Conservation (phyloP, 495 filamentous ascomycete species). For the Cryomyces antarcticus region DNA sequence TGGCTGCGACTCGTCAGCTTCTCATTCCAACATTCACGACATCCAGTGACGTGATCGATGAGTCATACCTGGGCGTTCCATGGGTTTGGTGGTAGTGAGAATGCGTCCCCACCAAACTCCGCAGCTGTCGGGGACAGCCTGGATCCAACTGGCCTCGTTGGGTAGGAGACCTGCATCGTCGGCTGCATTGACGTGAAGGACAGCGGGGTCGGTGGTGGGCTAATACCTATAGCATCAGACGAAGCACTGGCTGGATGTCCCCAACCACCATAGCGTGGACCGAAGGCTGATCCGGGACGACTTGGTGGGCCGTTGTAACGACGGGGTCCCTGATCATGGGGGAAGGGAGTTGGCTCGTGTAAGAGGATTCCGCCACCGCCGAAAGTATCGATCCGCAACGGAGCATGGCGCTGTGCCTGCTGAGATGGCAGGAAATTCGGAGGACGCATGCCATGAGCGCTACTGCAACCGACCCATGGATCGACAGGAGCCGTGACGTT, state of each 20-base stretch:
- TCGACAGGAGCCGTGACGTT: too few relatives aligned
- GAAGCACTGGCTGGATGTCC: background rate
- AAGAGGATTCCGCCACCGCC: slow-evolving; percentile 3
- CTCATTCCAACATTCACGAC: too few relatives aligned
- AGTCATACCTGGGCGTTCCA: slow-evolving; percentile 32
- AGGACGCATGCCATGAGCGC: too few relatives aligned
- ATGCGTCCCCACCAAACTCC: slow-evolving; percentile 42
- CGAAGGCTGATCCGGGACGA: slow-evolving; percentile 18
- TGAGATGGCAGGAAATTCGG: too few relatives aligned
- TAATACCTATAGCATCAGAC: slow-evolving; percentile 6
- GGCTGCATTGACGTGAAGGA: slow-evolving; percentile 21
- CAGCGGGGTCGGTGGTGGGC: slow-evolving; percentile 15
- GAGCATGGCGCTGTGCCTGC: too few relatives aligned
- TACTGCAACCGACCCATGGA: too few relatives aligned
- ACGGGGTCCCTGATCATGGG: slow-evolving; percentile 20
- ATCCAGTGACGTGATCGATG: background rate
- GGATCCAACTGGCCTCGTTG: slow-evolving; percentile 53
- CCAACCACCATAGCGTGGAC: slow-evolving; percentile 12
- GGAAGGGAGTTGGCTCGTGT: slow-evolving; percentile 19
- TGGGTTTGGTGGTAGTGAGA: slow-evolving; percentile 16
- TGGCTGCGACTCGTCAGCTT: background rate
- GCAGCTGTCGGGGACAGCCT: slow-evolving; percentile 67
- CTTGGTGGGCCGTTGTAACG: slow-evolving; percentile 21
- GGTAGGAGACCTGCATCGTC: slow-evolving; percentile 27
- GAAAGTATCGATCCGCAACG: too few relatives aligned